Evolutionary conservation across 2,329 filamentous ascomycete genomes (phyloP), one percentile per base, ranked within the genome.

Genomic region (Cyanodermella asteris): DNA sequence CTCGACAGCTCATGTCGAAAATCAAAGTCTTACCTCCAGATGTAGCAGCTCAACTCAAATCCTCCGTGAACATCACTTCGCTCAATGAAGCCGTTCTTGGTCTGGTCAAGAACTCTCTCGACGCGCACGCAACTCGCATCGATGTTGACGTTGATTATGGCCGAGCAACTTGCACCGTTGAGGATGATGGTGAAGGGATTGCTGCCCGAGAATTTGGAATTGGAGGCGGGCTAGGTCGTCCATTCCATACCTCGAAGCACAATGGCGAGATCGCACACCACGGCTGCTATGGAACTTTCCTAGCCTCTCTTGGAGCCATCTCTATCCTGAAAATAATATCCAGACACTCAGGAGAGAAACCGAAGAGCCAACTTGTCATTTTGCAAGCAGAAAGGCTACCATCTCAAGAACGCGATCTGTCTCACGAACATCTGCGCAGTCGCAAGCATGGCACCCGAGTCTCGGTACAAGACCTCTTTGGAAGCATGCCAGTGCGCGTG

Each of bases 181-280:
- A 91, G 40, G 87, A 97, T 43, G 63, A 94, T 47, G 87, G 87
- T 2, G 28, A 54, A 10, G 87, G 87, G 0, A 90, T 97, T 22
- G 43, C 55, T 2, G 64, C 74, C 1, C 40, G 45, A 2, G 82
- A 93, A 36, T 93, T 94, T 37, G 40, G 41, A n/a, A 53, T 63
- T 3, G 44, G 50, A 22, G 80, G 80, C 4, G 72, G 75, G 0
- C 53, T 93, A 11, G 74, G 68, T 13, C 77, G 70, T 46, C 51
- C 65, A 25, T 64, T 87, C 42, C 66, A 73, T 45, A 87, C 84
- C 1, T 93, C 82, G 2, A 91, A 75, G 42, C 64, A 63, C 28
- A 53, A 60, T 10, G 37, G 44, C 1, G 35, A 39, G 4, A 40
- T 47, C 13, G 45, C 47, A 10, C 36, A 53, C 4, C 67, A 87